These are phyloP conservation scores for Acer yangbiense DNA, from an alignment of 345 rosid genomes.

Conservation along the genomic window DNA sequence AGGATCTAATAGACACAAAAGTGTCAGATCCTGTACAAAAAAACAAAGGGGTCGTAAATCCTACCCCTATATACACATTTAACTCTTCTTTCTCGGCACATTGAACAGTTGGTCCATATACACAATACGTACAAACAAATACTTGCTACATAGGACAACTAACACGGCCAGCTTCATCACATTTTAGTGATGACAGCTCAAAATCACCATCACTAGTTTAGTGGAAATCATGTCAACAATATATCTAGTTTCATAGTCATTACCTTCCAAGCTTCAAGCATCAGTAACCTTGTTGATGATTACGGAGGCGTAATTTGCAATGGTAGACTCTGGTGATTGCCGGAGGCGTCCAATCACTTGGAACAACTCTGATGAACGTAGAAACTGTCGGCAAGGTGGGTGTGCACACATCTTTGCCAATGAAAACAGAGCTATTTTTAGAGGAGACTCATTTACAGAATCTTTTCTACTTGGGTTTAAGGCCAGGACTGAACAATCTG, in stretches of 20 bases:
- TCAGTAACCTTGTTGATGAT: conserved; percentile 67
- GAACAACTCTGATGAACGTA: conserved; percentile 73
- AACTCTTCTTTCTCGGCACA: neutral
- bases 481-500: conserved; percentile 70
- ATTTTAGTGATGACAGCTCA: neutral
- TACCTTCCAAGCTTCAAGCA: conserved; percentile 14
- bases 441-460: conserved; percentile 74
- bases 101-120: neutral
- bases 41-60: no score
- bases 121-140: neutral
- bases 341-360: conserved; percentile 73
- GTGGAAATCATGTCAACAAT: neutral
- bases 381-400: conserved; percentile 69
- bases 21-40: no score
- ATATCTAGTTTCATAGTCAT: neutral
- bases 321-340: conserved; percentile 82
- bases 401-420: conserved; percentile 91
- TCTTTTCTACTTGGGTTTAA: conserved; percentile 75
- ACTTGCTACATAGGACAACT: neutral
- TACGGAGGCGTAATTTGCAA: conserved; percentile 80
- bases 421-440: conserved; percentile 90
- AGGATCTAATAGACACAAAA: no score
- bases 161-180: neutral
- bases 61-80: no score
- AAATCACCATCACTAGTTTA: no score